Conservation (phyloP, 2,329 filamentous ascomycete species). For the Pestalotiopsis sp. region DNA sequence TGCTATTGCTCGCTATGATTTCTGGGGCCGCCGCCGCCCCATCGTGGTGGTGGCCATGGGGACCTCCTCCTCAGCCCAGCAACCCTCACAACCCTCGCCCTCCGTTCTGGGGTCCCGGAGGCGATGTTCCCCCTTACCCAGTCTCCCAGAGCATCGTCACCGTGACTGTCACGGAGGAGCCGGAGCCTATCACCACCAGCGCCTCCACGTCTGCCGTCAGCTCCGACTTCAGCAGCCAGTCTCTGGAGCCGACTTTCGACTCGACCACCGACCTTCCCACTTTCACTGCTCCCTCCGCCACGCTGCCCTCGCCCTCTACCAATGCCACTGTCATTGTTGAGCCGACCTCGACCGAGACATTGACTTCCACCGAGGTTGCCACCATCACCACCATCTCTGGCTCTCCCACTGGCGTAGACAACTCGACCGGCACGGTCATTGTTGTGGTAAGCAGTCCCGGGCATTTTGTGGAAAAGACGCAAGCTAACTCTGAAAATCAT, state of each 20-base stretch:
- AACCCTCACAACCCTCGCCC: neutral
- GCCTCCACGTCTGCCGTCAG: neutral
- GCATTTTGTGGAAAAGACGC: neutral
- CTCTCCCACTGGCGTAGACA: too few relatives aligned
- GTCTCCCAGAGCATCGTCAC: neutral
- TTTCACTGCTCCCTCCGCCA: neutral
- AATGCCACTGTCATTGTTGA: neutral
- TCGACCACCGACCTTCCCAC: neutral
- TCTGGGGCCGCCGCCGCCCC: neutral
- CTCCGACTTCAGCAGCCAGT: neutral
- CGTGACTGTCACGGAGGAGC: neutral
- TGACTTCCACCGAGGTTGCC: neutral
- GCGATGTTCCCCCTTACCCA: neutral
- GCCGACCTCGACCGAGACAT: neutral
- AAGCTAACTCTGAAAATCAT: neutral
- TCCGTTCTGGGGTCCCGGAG: neutral
- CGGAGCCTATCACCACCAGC: neutral
- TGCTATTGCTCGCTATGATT: neutral
- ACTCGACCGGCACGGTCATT: neutral
- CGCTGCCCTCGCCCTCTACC: neutral
- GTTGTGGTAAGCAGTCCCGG: neutral
- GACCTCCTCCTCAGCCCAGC: neutral
- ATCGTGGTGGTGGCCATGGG: neutral
- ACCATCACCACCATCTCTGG: neutral
- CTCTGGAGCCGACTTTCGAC: neutral